Evolutionary conservation across 495 filamentous ascomycete species (phyloP), one percentile per base, ranked within the genome.

Genomic region (Lepraria neglecta): DNA sequence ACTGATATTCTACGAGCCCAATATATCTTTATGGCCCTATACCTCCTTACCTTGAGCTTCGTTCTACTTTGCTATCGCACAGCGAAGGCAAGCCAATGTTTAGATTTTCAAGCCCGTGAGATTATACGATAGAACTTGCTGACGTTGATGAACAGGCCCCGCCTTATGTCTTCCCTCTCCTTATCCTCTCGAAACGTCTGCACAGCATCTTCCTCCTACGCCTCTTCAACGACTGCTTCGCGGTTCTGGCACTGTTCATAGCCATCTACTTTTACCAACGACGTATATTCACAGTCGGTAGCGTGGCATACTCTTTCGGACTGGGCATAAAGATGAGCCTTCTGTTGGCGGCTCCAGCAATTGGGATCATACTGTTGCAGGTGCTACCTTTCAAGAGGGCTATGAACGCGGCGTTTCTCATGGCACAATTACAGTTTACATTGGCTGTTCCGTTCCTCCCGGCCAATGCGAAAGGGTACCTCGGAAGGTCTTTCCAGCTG

Each of bases 321-420:
- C 75, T 97, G n/a, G 88, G 85, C 3, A 79, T 92, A 67, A 98
- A 98, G 75, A 98, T 98, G 94, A 90, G 88, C 19, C 69, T 96
- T 33, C 78, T 97, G 28, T 79, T 97, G 24, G 81, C 84, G 10
- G 81, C 90, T 24, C 94, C 94, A 1, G 92, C 88, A 0, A 78
- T 98, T 54, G 89, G 82, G 0, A 70, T 89, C 3, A 72, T 92
- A 19, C 73, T 90, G 19, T 82, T 92, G 48, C 82, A 92, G 35
- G 86, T 84, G 10, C 69, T 85, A 52, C 87, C 87, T 0, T 75
- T 87, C 56, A 69, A 74, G 45, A 76, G 78, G 27, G 84, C 84
- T 56, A 64, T 96, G 47, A 78, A 75, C 56, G 83, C 91, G 56
- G 88, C 80, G 4, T 73, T 78, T 64, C 74, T 91, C 47, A 92